phyloP scores from a whole-genome alignment of 768 basidiomycete genomes.

The Imleria badia region DNA sequence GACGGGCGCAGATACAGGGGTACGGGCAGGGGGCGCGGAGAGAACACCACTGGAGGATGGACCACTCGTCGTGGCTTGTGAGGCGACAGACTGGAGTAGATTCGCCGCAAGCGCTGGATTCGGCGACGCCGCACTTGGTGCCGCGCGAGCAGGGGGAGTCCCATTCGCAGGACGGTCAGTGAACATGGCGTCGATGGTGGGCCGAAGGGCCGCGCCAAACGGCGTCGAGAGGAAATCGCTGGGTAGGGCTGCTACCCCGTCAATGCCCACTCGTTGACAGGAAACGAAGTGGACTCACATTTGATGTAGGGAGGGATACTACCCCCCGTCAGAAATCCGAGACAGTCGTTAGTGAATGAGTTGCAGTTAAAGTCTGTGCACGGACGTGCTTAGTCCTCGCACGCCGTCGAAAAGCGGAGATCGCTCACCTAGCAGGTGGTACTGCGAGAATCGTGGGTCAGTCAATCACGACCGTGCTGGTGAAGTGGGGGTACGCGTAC shows the following conservation, averaged over 20 bases:
- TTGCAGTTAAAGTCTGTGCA: slow-evolving; percentile 88
- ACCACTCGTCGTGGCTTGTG: slow-evolving; percentile 42
- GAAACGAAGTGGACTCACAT: slow-evolving; percentile 40
- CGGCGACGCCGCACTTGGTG: slow-evolving; percentile 32
- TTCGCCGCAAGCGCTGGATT: slow-evolving; percentile 52
- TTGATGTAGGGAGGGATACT: slow-evolving; percentile 82
- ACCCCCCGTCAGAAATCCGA: slow-evolving; percentile 83
- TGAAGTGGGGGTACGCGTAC: slow-evolving; percentile 39
- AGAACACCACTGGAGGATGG: not conserved
- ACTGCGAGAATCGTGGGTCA: slow-evolving; percentile 44
- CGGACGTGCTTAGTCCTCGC: not conserved
- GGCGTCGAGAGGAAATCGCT: slow-evolving; percentile 87
- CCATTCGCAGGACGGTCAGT: slow-evolving; percentile 39
- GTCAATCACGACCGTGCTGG: not conserved
- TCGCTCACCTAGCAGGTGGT: slow-evolving; percentile 74
- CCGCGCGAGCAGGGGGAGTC: slow-evolving; percentile 31
- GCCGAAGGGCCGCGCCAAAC: slow-evolving; percentile 81
- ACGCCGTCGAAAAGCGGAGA: not conserved
- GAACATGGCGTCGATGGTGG: slow-evolving; percentile 92
- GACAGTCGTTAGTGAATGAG: slow-evolving; percentile 85
- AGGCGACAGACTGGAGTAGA: slow-evolving; percentile 56
- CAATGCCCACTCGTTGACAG: not conserved
- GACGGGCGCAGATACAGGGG: slow-evolving; percentile 15
- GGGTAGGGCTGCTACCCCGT: slow-evolving; percentile 54
- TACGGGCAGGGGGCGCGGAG: not conserved